Conservation (phyloP, 305 asterid genomes). For the Petunia hybrid region DNA sequence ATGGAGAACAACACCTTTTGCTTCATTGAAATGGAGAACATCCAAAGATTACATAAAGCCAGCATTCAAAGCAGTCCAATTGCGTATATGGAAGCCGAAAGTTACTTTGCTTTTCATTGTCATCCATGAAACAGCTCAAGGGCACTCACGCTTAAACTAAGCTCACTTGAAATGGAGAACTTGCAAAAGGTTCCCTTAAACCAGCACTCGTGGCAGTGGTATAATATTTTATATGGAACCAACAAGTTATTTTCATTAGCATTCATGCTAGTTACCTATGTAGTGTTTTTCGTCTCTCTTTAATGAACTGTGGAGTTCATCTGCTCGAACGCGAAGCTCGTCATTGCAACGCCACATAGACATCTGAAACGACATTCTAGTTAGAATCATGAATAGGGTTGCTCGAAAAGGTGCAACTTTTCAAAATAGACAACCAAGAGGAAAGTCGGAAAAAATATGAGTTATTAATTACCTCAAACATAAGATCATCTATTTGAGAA, state of each 20-base stretch:
- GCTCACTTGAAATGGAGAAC: neutral
- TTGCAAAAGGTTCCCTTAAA: neutral
- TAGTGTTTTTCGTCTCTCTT: conserved; percentile 90
- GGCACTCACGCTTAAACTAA: neutral
- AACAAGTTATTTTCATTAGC: conserved; percentile 6
- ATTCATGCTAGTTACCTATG: conserved; percentile 61
- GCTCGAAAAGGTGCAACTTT: neutral
- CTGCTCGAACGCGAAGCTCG: conserved; percentile 86
- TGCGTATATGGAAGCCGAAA: neutral
- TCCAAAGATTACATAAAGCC: neutral
- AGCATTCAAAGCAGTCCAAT: neutral
- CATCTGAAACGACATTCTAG: conserved; percentile 50
- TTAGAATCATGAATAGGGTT: conserved; percentile 28
- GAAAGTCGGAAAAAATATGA: neutral
- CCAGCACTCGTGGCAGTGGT: neutral
- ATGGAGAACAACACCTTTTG: neutral
- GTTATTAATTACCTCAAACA: conserved; percentile 79
- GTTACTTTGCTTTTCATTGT: neutral
- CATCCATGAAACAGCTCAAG: neutral
- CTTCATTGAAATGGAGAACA: conserved; percentile 14
- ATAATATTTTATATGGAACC: neutral
- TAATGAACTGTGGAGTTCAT: conserved; percentile 64
- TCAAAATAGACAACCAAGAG: conserved; percentile 12
- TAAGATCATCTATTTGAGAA: conserved; percentile 95
- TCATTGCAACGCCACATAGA: conserved; percentile 99